Evolutionary conservation across 345 rosid species (phyloP).

Genomic region (Arabidopsis arenosa): DNA sequence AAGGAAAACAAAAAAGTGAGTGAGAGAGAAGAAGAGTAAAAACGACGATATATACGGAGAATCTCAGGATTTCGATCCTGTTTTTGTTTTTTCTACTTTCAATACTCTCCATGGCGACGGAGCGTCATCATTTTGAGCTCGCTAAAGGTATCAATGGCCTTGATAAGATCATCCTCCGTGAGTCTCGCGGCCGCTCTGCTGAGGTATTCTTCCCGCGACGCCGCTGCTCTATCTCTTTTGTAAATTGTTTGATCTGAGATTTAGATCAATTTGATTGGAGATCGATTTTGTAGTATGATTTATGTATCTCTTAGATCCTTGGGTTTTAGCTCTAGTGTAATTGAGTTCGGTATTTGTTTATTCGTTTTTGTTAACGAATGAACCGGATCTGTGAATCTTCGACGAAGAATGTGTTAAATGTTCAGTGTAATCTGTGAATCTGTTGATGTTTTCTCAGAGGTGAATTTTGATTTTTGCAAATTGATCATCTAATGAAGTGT

Average conservation of each 20-base stretch:
- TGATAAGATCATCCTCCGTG: slow-evolving; percentile 77
- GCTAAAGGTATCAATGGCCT: slow-evolving; percentile 76
- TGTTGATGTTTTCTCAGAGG: slow-evolving; percentile 11
- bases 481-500: slow-evolving; percentile 19
- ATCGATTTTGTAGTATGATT: slow-evolving; percentile 27
- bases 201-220: slow-evolving; percentile 57
- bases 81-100: slow-evolving; percentile 16
- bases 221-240: background rate
- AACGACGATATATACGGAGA: slow-evolving; percentile 7
- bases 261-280: slow-evolving; percentile 8
- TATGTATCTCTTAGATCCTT: slow-evolving; percentile 34
- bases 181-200: slow-evolving; percentile 67
- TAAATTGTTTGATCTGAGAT: background rate
- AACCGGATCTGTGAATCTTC: slow-evolving; percentile 25
- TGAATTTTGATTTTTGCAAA: background rate
- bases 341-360: slow-evolving; percentile 1
- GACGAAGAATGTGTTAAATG: slow-evolving; percentile 7
- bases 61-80: slow-evolving; percentile 10
- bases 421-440: slow-evolving; percentile 10
- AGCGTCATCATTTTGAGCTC: slow-evolving; percentile 52
- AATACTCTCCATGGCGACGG: slow-evolving; percentile 47
- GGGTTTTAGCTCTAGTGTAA: slow-evolving; percentile 25
- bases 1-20: background rate
- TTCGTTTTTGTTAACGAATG: background rate
- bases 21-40: slow-evolving; percentile 24